Conservation (phyloP, 179 eudicot genomes). For the Beta macrorhiza region DNA sequence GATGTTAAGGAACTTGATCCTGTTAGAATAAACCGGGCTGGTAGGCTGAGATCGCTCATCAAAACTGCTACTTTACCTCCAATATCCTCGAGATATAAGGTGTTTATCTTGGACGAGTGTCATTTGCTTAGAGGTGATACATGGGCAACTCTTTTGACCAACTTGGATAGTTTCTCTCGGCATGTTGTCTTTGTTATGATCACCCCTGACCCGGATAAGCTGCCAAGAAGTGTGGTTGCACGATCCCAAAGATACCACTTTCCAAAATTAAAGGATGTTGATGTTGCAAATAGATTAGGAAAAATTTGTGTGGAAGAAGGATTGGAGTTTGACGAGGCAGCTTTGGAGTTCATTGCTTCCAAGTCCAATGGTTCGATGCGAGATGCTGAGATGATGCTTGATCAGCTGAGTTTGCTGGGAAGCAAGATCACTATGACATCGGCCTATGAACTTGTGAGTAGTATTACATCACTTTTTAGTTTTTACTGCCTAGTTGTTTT, state of each 20-base stretch:
- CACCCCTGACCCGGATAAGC: slow-evolving; percentile 77
- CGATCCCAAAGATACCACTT: slow-evolving; percentile 66
- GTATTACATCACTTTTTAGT: background rate
- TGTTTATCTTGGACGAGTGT: slow-evolving; percentile 84
- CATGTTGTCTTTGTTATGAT: slow-evolving; percentile 73
- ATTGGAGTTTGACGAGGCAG: slow-evolving; percentile 67
- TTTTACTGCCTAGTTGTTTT: slow-evolving; percentile 1
- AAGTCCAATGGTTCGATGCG: slow-evolving; percentile 87
- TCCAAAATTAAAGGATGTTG: slow-evolving; percentile 63
- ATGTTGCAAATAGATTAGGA: slow-evolving; percentile 49
- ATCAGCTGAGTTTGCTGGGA: slow-evolving; percentile 87
- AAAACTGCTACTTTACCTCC: slow-evolving; percentile 63
- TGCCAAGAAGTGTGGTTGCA: slow-evolving; percentile 66
- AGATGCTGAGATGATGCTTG: slow-evolving; percentile 97
- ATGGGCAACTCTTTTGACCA: slow-evolving; percentile 64
- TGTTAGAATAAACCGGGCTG: slow-evolving; percentile 58
- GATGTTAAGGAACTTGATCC: slow-evolving; percentile 88
- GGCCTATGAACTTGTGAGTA: slow-evolving; percentile 82
- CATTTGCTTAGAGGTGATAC: slow-evolving; percentile 69
- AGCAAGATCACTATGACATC: slow-evolving; percentile 62
- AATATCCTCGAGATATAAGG: slow-evolving; percentile 72
- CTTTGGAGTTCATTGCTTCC: slow-evolving; percentile 75
- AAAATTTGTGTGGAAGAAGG: slow-evolving; percentile 79
- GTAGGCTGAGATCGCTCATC: slow-evolving; percentile 54
- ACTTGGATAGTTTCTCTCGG: slow-evolving; percentile 49